phyloP scores from a whole-genome alignment of 495 filamentous ascomycete genomes.

The Daldinia concentrica region DNA sequence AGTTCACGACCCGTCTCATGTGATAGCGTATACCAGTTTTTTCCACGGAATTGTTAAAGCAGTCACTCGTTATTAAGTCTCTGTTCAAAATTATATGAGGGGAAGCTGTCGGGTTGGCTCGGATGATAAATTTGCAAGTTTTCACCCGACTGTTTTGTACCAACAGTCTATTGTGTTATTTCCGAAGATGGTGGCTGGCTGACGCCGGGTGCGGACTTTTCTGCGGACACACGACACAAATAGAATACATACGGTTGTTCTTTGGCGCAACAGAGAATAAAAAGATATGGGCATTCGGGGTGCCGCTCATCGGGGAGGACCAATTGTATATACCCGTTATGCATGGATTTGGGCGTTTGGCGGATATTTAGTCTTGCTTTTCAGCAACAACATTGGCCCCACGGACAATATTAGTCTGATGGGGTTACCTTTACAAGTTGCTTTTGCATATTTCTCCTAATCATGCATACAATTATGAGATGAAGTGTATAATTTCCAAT shows the following conservation, averaged over 20 bases:
- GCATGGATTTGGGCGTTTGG: slow-evolving; percentile 38
- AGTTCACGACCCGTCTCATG: slow-evolving; percentile 34
- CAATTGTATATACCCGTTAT: slow-evolving; percentile 40
- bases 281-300: slow-evolving; percentile 15
- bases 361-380: slow-evolving; percentile 23
- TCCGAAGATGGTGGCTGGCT: slow-evolving; percentile 15
- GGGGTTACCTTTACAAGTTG: background rate
- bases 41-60: background rate
- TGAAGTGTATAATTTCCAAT: background rate
- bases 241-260: slow-evolving; percentile 29
- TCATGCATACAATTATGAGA: background rate
- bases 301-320: background rate
- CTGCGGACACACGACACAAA: slow-evolving; percentile 11
- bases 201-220: slow-evolving; percentile 32
- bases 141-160: slow-evolving; percentile 22
- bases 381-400: background rate
- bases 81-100: background rate
- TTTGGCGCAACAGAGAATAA: slow-evolving; percentile 17
- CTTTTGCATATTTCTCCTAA: background rate
- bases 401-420: background rate
- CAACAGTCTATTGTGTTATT: slow-evolving; percentile 23
- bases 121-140: background rate
- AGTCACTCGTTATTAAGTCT: slow-evolving; percentile 9
- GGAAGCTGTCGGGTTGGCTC: background rate
- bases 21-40: slow-evolving; percentile 19